Evolutionary conservation across 345 rosid genomes (phyloP), one percentile per base, ranked within the genome.

Genomic region (Populus deltoides): DNA sequence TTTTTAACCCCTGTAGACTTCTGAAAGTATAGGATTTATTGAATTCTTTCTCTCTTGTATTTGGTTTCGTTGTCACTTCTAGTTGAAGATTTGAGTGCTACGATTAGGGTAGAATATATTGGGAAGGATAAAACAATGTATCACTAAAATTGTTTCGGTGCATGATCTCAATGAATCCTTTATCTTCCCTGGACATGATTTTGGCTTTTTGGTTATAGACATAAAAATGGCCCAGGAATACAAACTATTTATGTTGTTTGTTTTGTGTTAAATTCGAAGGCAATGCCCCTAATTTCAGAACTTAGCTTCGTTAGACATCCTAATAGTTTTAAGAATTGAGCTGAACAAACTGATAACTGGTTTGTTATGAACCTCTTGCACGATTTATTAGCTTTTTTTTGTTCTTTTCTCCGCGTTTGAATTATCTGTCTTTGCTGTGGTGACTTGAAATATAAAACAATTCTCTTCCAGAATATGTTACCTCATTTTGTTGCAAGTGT

Each of bases 11-110:
- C 47, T 81, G 81, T 77, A 83, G 80, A 67, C 41, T 83, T 80
- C 57, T 83, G 25, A 62, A 71, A 76, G 51, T 74, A 59, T 85
- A 84, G 86, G 77, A 82, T 82, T 82, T 80, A 68, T 75, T 83
- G 68, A 41, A 83, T 83, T 85, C 77, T 81, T 86, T 81, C 68
- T 62, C 73, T 33, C 55, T 63, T 71, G 36, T 66, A 61, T 74
- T 74, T 81, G 51, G 66, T 38, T 66, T 73, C 72, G 22, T 82
- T 81, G 75, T 81, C 74, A 77, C 71, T 77, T 78, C 45, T 20
- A 76, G 75, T 81, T 71, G 74, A 66, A 73, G 80, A 68, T 82
- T 72, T 82, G 80, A 77, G 65, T 73, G 79, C 29, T 38, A 59
- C 77, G 74, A 66, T 71, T 78, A 77, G 72, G 75, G 61, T 39